A percentile compares a stretch with the other conserved stretches of the same genome.
These are phyloP conservation scores for Orbilia brochopaga DNA, from an alignment of 2,329 filamentous ascomycete species.

Conservation along the genomic window DNA sequence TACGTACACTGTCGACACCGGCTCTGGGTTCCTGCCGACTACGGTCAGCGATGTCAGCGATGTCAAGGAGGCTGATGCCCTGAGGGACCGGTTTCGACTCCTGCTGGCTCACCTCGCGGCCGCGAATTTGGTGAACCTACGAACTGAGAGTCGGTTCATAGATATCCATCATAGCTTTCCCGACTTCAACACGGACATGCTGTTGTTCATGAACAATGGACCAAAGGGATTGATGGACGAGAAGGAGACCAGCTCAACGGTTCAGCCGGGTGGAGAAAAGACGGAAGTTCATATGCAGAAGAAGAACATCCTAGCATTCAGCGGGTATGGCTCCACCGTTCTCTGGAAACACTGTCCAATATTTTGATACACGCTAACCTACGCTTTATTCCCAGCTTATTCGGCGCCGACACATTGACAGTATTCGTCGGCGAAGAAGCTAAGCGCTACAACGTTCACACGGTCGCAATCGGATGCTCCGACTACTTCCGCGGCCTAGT, in stretches of 20 bases:
- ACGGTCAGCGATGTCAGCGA: not conserved
- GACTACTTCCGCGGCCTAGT: constrained; percentile 19
- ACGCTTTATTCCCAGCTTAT: constrained; percentile 2
- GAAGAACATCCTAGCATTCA: constrained; percentile 13
- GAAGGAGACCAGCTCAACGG: constrained; percentile 1
- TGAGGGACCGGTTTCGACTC: constrained; percentile 14
- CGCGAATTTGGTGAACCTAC: constrained; percentile 9
- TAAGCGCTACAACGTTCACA: constrained; percentile 20
- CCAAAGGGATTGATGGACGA: not conserved
- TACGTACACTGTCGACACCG: constrained; percentile 11
- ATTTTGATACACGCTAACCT: constrained; percentile 14
- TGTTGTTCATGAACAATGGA: constrained; percentile 17
- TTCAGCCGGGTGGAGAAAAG: not conserved
- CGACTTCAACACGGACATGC: constrained; percentile 36
- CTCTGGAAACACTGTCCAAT: not conserved
- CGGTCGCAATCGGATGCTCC: constrained; percentile 13
- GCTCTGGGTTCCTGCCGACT: not conserved
- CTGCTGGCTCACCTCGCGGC: constrained; percentile 19
- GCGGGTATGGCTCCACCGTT: constrained; percentile 18
- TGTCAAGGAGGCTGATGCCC: not conserved
- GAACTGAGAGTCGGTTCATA: not conserved
- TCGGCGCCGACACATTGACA: not conserved
- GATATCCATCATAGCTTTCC: constrained; percentile 28
- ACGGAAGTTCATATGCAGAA: constrained; percentile 5
- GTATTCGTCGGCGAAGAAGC: constrained; percentile 15